These are phyloP conservation scores for Phytophthora hibernalis DNA, from an alignment of 352 stramenopile species.

Conservation along the genomic window DNA sequence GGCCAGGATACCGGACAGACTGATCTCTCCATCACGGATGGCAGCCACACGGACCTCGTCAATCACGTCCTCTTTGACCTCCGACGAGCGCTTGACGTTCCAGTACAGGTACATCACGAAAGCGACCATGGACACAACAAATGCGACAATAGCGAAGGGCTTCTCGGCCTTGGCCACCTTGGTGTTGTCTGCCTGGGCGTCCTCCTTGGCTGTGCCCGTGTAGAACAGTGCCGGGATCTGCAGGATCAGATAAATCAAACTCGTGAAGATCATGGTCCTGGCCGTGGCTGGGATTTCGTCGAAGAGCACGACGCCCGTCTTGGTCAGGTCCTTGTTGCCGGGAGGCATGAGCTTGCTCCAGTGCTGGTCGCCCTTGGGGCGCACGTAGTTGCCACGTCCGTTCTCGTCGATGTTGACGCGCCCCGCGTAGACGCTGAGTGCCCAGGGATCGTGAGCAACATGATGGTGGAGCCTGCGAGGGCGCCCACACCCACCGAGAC, in stretches of 20 bases:
- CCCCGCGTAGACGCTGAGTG: slow-evolving; percentile 92
- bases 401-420: slow-evolving; percentile 95
- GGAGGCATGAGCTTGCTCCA: slow-evolving; percentile 90
- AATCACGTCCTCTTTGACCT: slow-evolving; percentile 70
- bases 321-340: slow-evolving; percentile 62
- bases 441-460: slow-evolving; percentile 99
- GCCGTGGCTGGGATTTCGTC: slow-evolving; percentile 91
- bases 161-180: slow-evolving; percentile 86
- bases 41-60: slow-evolving; percentile 76
- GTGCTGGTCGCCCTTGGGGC: slow-evolving; percentile 78
- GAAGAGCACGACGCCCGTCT: slow-evolving; percentile 84
- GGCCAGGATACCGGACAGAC: slow-evolving; percentile 78
- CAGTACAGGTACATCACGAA: slow-evolving; percentile 94
- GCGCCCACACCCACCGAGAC: slow-evolving; percentile 97
- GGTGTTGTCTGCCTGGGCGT: slow-evolving; percentile 70
- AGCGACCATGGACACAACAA: slow-evolving; percentile 89
- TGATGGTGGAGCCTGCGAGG: slow-evolving; percentile 98
- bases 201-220: slow-evolving; percentile 70
- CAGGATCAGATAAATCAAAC: slow-evolving; percentile 96
- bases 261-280: slow-evolving; percentile 93
- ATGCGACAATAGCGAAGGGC: slow-evolving; percentile 89
- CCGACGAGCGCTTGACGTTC: slow-evolving; percentile 87
- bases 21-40: slow-evolving; percentile 79
- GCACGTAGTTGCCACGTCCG: slow-evolving; percentile 86
- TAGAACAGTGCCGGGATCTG: slow-evolving; percentile 93